Base-by-base conservation (phyloP, 441 rosid species). In the Syzygium malaccense region DNA sequence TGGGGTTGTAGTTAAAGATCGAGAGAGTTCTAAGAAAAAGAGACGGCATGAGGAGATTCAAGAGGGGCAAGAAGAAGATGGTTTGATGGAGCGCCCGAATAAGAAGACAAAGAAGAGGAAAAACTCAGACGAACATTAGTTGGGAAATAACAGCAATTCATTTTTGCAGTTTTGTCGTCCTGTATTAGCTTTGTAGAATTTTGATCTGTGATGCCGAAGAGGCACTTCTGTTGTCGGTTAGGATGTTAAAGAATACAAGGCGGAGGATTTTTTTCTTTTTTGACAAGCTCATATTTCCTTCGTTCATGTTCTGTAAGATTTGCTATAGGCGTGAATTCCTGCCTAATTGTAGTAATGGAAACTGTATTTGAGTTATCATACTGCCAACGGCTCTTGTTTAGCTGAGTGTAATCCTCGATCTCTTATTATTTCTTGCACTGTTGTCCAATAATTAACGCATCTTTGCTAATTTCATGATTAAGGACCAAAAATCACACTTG, bases 21-120 rank as follows among this genome's bases (percentile, higher is more conserved):
- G 83, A 78, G 90, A 89, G 84, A 58, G 85, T 86, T 71, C 87
- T 75, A 37, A 68, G 85, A 91, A 87, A 87, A 93, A 92, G 93
- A 93, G 92, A 83, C 89, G 89, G 89, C 89, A n/a, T 23, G 92
- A 57, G 86, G 91, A 56, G 85, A 86, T 66, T 68, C 90, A 87
- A 26, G 91, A 85, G 53, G 91, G 86, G 45, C 88, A n/a, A 28
- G 93, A 88, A 68, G 90, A 71, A 12, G 91, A 88, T 53, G 87
- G 55, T 54, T 90, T 90, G 0, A 93, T 91, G 57, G 96, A 91
- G 75, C 32, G 12, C 17, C 88, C 14, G 54, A 89, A 37, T 62
- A 92, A 91, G 87, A 93, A 92, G 90, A 92, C 92, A 89, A 93
- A 90, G 93, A 94, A 87, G 90, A 92, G 85, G 86, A 90, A 88